Evolutionary conservation across 805 yeast species (phyloP), one percentile per base, ranked within the genome.

Genomic region (Saturnispora sekii): DNA sequence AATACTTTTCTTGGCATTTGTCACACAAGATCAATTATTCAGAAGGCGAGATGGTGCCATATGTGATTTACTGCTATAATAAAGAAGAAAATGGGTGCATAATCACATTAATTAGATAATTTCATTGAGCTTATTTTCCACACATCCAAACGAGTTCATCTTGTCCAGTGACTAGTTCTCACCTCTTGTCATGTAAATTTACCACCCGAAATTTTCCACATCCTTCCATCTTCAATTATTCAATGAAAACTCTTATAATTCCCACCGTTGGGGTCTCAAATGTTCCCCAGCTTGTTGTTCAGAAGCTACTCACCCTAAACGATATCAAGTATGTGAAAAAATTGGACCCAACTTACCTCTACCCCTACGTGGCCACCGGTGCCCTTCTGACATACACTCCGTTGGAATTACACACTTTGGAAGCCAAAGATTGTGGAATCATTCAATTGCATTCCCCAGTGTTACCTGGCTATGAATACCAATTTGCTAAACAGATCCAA

Each of bases 211-310:
- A 32, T 32, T 32, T 32, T 32, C 17, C 21, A 35, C 38, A 32
- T n/a, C 14, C 35, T 34, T 34, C 15, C 15, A 34, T 5, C 21
- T 34, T n/a, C 12, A 34, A 11, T 34, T 11, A 15, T 12, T 14
- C 10, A 6, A 42, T 36, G 45, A 46, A 49, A 35, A 70, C 69
- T 1, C 63, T 83, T n/a, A 57, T 90, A 1, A 35, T 93, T 1
- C 97, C 97, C 0, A 64, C 88, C 0, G 83, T 93, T 0, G 78
- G 96, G 3, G 73, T 85, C 5, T 97, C 95, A 7, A 93, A 90
- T 55, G 82, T 88, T 3, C 94, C 97, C 0, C 98, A 93, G 60
- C 65, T 73, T 33, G 68, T 81, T 3, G 77, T 49, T 1, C 49
- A 49, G 35, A 15, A 17, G 12, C 32, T 46, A 10, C 31, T 49